A percentile compares a stretch with the other conserved stretches of the same genome.
Conservation (phyloP, 2,329 filamentous ascomycete genomes). For the Dichotomopilus funicola region DNA sequence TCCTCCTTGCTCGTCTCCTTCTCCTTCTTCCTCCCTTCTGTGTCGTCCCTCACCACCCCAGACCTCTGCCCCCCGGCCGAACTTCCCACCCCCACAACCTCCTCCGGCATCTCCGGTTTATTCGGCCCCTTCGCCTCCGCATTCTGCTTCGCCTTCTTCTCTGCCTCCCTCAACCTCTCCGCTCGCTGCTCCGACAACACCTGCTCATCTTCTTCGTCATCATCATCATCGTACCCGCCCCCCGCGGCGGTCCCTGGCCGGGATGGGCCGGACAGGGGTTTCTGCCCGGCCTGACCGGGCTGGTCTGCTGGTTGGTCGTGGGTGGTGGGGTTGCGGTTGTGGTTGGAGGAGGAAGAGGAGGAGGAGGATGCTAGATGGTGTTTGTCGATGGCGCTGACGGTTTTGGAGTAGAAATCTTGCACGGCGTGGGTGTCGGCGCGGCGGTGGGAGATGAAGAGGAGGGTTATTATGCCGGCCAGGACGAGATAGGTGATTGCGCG, state of each 20-base stretch:
- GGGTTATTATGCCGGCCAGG: constrained; percentile 56
- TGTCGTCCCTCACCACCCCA: constrained; percentile 25
- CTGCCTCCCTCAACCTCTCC: constrained; percentile 60
- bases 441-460: constrained; percentile 63
- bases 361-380: constrained; percentile 18
- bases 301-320: no score
- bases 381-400: constrained; percentile 47
- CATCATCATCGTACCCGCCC: constrained; percentile 49
- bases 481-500: constrained; percentile 51
- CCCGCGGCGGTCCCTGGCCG: constrained; percentile 6
- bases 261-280: constrained; percentile 31
- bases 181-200: constrained; percentile 48
- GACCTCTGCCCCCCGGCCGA: constrained; percentile 47
- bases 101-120: constrained; percentile 51
- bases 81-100: constrained; percentile 53
- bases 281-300: constrained; percentile 21
- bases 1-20: constrained; percentile 53
- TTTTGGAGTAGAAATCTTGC: constrained; percentile 55
- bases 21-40: constrained; percentile 35
- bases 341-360: no score
- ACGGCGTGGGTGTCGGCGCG: constrained; percentile 39
- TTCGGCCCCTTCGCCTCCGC: constrained; percentile 61
- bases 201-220: constrained; percentile 51
- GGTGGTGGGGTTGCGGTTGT: no score
- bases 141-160: constrained; percentile 60